A percentile compares a stretch with the other conserved stretches of the same genome.
Evolutionary conservation across 2,329 filamentous ascomycete genomes (phyloP).

Genomic region (Alternaria dauci): DNA sequence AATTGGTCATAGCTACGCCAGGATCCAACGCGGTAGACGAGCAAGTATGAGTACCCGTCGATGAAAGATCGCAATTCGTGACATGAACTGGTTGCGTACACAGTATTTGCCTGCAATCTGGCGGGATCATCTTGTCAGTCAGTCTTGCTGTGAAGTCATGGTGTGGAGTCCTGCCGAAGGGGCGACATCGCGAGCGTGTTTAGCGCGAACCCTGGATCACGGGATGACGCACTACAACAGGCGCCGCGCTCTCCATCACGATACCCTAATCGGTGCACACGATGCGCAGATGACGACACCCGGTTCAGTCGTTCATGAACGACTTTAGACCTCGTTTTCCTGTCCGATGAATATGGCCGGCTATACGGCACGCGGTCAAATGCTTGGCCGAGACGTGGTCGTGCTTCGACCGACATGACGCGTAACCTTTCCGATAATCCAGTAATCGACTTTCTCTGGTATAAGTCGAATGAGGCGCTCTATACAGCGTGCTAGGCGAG

Average conservation of each 20-base stretch:
- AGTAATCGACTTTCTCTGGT: background rate
- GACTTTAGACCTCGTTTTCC: too few species aligned
- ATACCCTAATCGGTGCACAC: background rate
- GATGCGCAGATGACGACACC: background rate
- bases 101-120: too few species aligned
- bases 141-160: too few species aligned
- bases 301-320: too few species aligned
- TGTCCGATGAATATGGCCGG: background rate
- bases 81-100: too few species aligned
- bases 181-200: background rate
- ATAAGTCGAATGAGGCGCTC: constrained; percentile 40
- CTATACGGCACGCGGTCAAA: constrained; percentile 13
- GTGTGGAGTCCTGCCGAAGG: background rate
- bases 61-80: too few species aligned
- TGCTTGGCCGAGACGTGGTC: constrained; percentile 29
- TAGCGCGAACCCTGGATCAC: background rate
- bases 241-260: background rate
- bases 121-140: too few species aligned
- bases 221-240: background rate
- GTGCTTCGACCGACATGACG: constrained; percentile 12
- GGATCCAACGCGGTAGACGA: too few species aligned
- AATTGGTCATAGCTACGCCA: too few species aligned
- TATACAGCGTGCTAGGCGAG: constrained; percentile 27
- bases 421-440: background rate
- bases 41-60: too few species aligned